Conservation (phyloP, 495 filamentous ascomycete genomes). For the Letharia columbiana region DNA sequence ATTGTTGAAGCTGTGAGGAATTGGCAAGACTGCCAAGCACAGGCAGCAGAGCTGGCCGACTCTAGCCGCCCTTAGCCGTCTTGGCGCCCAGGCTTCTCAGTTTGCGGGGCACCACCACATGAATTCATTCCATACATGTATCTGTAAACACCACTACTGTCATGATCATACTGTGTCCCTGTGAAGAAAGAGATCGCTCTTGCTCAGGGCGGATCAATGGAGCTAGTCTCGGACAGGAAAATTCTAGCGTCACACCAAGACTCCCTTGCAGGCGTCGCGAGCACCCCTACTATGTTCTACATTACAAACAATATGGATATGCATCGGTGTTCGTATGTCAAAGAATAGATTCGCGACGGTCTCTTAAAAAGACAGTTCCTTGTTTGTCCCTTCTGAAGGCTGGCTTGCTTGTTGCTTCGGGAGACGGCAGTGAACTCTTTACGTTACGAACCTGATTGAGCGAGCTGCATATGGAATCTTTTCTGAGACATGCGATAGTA, state of each 20-base stretch:
- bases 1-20: neutral
- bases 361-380: neutral
- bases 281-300: neutral
- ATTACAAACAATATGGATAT: neutral
- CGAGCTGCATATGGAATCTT: neutral
- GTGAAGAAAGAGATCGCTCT: no score
- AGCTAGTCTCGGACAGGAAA: neutral
- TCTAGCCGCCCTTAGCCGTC: no score
- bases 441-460: neutral
- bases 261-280: neutral
- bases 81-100: no score
- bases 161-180: no score
- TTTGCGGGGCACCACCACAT: no score
- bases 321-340: neutral
- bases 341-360: neutral
- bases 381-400: neutral
- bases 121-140: no score
- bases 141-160: no score
- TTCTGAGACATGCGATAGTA: neutral
- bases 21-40: no score
- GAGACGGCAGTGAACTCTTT: neutral
- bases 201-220: neutral
- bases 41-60: no score
- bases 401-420: neutral
- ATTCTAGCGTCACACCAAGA: neutral